phyloP scores from a whole-genome alignment of 139 green algal species.

The Pleodorina starrii region DNA sequence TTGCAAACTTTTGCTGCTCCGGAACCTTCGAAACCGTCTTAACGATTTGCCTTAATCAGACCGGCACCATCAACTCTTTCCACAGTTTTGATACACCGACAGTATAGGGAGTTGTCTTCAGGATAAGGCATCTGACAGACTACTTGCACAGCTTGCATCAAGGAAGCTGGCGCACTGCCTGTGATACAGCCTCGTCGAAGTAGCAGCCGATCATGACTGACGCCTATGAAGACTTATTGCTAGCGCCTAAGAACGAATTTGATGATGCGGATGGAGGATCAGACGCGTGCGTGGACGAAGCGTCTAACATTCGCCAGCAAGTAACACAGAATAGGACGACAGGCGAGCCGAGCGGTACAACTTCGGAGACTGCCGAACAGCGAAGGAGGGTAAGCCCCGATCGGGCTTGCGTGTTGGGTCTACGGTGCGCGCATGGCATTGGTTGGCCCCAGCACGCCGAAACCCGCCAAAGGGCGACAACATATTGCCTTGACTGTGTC shows the following conservation, averaged over 20 bases:
- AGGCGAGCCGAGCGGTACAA: not conserved
- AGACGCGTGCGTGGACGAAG: not conserved
- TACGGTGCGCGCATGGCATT: too few relatives aligned
- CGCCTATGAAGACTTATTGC: constrained; percentile 13
- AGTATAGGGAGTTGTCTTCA: too few relatives aligned
- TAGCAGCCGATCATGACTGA: not conserved
- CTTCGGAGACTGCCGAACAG: not conserved
- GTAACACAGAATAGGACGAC: not conserved
- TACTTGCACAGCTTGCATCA: not conserved
- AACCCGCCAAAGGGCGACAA: too few relatives aligned
- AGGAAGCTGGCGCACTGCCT: too few relatives aligned
- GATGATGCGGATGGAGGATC: not conserved
- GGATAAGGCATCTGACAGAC: not conserved
- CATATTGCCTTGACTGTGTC: too few relatives aligned
- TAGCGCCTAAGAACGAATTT: not conserved
- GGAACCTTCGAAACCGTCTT: too few relatives aligned
- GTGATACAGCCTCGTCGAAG: constrained; percentile 6
- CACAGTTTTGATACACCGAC: too few relatives aligned
- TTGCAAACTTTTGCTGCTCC: too few relatives aligned
- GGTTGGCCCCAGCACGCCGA: too few relatives aligned
- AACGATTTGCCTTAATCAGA: too few relatives aligned
- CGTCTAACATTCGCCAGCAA: not conserved
- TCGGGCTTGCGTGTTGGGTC: not conserved
- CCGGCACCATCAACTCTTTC: too few relatives aligned
- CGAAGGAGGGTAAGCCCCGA: not conserved